phyloP scores from a whole-genome alignment of 805 yeast species.

The Monosporozyma siamensis region DNA sequence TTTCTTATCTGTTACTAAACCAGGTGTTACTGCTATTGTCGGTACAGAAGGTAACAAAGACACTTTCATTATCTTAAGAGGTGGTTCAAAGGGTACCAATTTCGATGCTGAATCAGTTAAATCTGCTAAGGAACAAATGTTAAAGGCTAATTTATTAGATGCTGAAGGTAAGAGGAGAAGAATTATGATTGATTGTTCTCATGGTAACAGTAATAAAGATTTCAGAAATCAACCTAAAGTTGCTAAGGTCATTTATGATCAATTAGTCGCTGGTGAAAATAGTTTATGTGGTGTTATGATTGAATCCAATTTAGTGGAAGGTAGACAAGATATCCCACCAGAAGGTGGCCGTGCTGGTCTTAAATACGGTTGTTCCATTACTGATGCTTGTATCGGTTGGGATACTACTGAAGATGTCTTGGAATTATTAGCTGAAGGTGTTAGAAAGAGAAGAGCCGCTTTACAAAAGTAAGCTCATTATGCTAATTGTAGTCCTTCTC shows the following conservation, averaged over 20 bases:
- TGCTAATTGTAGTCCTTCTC: too few relatives aligned
- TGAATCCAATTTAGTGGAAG: constrained; percentile 85
- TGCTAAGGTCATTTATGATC: constrained; percentile 67
- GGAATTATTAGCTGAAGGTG: constrained; percentile 65
- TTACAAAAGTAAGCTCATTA: constrained; percentile 19
- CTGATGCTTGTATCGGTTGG: constrained; percentile 97
- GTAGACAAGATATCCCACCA: constrained; percentile 85
- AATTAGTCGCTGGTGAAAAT: constrained; percentile 63
- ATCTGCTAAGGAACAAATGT: constrained; percentile 53
- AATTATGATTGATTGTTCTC: constrained; percentile 94
- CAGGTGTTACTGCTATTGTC: constrained; percentile 92
- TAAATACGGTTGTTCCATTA: constrained; percentile 88
- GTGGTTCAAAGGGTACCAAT: constrained; percentile 91
- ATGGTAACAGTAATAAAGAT: constrained; percentile 88
- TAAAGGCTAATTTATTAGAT: constrained; percentile 40
- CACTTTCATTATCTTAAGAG: constrained; percentile 86
- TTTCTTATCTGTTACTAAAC: constrained; percentile 89
- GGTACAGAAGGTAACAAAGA: constrained; percentile 91
- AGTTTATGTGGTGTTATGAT: constrained; percentile 91
- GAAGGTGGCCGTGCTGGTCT: constrained; percentile 64
- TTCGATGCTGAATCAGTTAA: constrained; percentile 68
- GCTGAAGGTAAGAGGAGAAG: constrained; percentile 43
- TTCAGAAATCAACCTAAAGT: constrained; percentile 91
- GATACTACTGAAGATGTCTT: constrained; percentile 71
- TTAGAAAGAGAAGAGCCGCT: constrained; percentile 58